Evolutionary conservation across 1,284 basidiomycete species (phyloP), one percentile per base, ranked within the genome.

Genomic region (Albatrellus sp.): DNA sequence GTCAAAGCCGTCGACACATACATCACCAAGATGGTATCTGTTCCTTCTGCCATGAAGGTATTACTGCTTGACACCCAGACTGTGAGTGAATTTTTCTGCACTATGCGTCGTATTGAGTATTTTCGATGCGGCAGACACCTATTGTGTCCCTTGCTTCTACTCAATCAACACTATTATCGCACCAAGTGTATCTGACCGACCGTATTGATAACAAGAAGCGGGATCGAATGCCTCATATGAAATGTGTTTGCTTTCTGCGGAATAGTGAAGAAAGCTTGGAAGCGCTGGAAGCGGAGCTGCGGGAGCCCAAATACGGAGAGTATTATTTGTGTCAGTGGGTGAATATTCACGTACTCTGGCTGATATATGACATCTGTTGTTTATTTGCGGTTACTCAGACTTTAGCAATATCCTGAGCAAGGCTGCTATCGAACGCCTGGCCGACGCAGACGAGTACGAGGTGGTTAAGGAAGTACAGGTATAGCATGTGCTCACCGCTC

Each of bases 141-240:
- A 94, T 98, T 52, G 86, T 98, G 10, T 98, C 93, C 2, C 73
- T 97, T 7, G 89, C 92, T 3, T 84, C 91, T 2, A 98, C 96
- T 0, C 96, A 98, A 58, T 93, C 91, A 2, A 84, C 84, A 9
- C 73, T 99, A 17, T 70, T 99, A n/a, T 80, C 90, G 3, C 90
- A 98, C 55, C 92, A 99, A 60, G 90, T 98, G 16, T 99, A 98
- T 63, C 77, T 99, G 43, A 98, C 94, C 1, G 96, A 98, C 66
- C 76, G 91, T 47, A 89, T 99, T 59, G 92, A 96, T 69, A 98
- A 98, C 63, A 72, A 69, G 58, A 79, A 80, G 53, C 80, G 87
- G 51, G 90, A 93, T 58, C 68, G 88, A 13, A 90, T 98, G 78
- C 78, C 86, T 12, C 94, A 98, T 60, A 85, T 98, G 72, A 92